Evolutionary conservation across 148 eudicot species (phyloP), one percentile per base, ranked within the genome.

Genomic region (Cornus florida): DNA sequence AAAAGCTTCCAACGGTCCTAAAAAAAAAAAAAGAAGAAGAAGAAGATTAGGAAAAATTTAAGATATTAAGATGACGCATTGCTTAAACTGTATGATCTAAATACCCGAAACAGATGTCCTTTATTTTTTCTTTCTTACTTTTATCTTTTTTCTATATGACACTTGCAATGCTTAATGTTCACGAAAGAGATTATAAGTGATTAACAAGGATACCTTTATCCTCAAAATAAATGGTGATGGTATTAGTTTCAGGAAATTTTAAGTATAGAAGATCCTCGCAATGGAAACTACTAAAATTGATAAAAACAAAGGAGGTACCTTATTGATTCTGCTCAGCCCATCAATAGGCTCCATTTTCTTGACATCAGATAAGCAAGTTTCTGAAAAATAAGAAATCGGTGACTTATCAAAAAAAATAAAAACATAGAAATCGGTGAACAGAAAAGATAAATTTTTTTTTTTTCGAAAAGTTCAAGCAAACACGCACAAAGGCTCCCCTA

Each of bases 311-410:
- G 59, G 50, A 59, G 67, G 23, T 88, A 96, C 99, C 98, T 88
- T 96, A 76, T 86, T 89, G 85, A 96, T 87, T 79, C 98, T 87
- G 74, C 82, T 83, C 22, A 96, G 71, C 35, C 99, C 99, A 82
- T 96, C 98, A 86, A 96, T 94, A n/a, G 99, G 99, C 86, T 96
- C 98, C 99, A 96, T 96, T 70, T 82, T 92, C 90, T 96, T 96
- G 73, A 96, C 81, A 86, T 96, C 97, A 82, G 90, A 81, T 82
- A 96, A 89, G 87, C 98, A 96, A 22, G 99, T 93, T 85, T 96
- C 99, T 96, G 97, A 71, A 86, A 43, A 43, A 43, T 43, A 4
- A 43, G 48, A 6, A 43, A 43, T 43, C 10, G 6, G 48, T 9
- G 48, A 56, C 68, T 35, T 4, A 35, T 35, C 1, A 1, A 86